A percentile compares a stretch with the other conserved stretches of the same genome.
phyloP scores from a whole-genome alignment of 202 grass and related monocot species.

The Setaria italica region DNA sequence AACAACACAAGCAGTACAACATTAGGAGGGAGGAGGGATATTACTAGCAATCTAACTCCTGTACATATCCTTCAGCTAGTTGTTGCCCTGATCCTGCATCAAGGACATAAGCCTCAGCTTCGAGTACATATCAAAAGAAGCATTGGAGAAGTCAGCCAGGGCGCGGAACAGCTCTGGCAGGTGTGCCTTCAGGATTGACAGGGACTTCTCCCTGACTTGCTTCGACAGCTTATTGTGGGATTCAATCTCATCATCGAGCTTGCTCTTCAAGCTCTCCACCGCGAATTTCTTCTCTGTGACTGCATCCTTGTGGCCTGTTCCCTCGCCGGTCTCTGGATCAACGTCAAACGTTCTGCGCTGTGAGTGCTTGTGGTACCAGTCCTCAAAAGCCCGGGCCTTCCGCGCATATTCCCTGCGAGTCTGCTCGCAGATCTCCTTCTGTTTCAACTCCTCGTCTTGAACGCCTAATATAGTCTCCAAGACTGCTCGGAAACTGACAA shows the following conservation, averaged over 20 bases:
- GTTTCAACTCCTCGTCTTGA: conserved; percentile 95
- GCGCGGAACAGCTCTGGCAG: conserved; percentile 92
- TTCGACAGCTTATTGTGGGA: conserved; percentile 66
- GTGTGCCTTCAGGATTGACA: conserved; percentile 78
- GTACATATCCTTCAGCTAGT: conserved; percentile 57
- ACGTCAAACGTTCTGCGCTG: conserved; percentile 61
- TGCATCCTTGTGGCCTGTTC: conserved; percentile 60
- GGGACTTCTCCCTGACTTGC: conserved; percentile 92
- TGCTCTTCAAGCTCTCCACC: conserved; percentile 71
- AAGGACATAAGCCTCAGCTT: conserved; percentile 69
- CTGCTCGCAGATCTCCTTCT: conserved; percentile 77
- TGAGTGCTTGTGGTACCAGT: conserved; percentile 82
- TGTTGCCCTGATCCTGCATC: conserved; percentile 58
- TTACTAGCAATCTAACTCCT: conserved; percentile 51
- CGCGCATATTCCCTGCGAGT: conserved; percentile 65
- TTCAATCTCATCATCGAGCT: conserved; percentile 70
- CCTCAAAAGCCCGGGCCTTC: conserved; percentile 84
- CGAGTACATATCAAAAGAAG: conserved; percentile 68
- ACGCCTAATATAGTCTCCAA: conserved; percentile 73
- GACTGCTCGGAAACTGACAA: conserved; percentile 83
- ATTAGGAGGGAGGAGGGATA: background rate
- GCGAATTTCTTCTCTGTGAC: conserved; percentile 65
- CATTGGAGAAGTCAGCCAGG: conserved; percentile 69
- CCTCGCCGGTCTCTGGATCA: conserved; percentile 61
- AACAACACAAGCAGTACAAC: conserved; percentile 45